Base-by-base conservation (phyloP, 257 asterid species). In the Penstemon davidsonii region DNA sequence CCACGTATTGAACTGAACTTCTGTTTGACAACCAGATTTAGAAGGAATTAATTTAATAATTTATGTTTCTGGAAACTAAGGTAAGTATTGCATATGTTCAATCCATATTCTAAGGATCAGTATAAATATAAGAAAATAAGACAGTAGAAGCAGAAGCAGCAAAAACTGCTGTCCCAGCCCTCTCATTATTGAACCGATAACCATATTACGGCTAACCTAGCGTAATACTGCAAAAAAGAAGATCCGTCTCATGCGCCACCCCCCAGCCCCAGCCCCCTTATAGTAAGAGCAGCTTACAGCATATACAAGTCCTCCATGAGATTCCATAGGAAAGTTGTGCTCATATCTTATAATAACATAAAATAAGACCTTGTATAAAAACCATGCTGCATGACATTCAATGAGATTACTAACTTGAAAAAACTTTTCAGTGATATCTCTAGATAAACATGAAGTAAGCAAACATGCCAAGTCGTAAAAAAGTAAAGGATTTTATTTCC, bases 321-420 rank as follows among this genome's bases (percentile, higher is more conserved):
- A 61, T 33, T 7, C 9, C 11, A 61, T 61, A 42, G 6, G 36
- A 9, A n/a, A 38, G 8, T 7, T 9, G 18, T 62, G 11, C 37
- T 13, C 5, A 55, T 13, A 13, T 52, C 5, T 44, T 41, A 40
- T 19, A 60, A 43, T 59, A 44, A 8, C 8, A 42, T 5, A 2
- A 49, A 63, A 15, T 7, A 67, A 13, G 33, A 36, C 45, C 62
- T 38, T 4, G 19, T 25, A 42, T 43, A 18, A 6, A 19, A 43
- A 3, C 6, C 39, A n/a, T 36, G 65, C 19, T n/a, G n/a, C 44
- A 54, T 18, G 38, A 66, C 58, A 45, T 40, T 62, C 43, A 7
- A 66, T 41, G 43, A 57, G 15, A 53, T 52, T 58, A 67, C 59
- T 41, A 71, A 50, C 55, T 40, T 10, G 54, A 71, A 46, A 39